These are phyloP conservation scores for Pycnococcus provasolii DNA, from an alignment of 139 green algal genomes.

Conservation along the genomic window DNA sequence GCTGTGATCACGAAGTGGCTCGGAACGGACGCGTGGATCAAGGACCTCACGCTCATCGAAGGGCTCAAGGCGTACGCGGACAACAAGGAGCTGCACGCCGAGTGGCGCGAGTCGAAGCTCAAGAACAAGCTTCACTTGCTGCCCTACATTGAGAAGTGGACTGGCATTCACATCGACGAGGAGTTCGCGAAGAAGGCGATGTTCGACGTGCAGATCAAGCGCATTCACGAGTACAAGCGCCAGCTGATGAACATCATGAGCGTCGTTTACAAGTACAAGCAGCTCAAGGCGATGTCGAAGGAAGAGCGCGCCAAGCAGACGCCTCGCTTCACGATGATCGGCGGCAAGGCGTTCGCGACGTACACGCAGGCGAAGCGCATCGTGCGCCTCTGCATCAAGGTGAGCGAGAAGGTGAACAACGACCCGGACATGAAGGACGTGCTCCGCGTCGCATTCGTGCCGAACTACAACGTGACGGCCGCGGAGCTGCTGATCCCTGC, in stretches of 20 bases:
- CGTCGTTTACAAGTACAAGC: constrained; percentile 71
- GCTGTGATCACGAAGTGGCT: constrained; percentile 77
- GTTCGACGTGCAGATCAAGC: constrained; percentile 90
- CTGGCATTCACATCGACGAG: constrained; percentile 38
- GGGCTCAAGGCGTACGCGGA: constrained; percentile 52
- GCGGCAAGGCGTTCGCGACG: constrained; percentile 78
- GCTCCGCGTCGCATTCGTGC: constrained; percentile 83
- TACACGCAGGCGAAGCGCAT: constrained; percentile 99
- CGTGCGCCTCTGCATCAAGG: constrained; percentile 68
- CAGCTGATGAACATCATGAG: constrained; percentile 59
- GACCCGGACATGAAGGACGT: constrained; percentile 74
- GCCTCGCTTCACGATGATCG: constrained; percentile 68
- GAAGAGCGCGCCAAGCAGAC: constrained; percentile 56
- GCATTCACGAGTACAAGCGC: constrained; percentile 99
- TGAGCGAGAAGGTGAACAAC: constrained; percentile 67
- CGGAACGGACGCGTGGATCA: constrained; percentile 83
- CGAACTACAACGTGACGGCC: constrained; percentile 90
- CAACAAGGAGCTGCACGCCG: constrained; percentile 55
- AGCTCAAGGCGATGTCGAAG: constrained; percentile 76
- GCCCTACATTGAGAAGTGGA: constrained; percentile 53
- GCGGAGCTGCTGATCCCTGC: constrained; percentile 72
- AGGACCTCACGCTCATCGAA: constrained; percentile 34
- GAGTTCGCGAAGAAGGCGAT: constrained; percentile 58
- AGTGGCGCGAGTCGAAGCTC: constrained; percentile 57
- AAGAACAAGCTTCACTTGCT: constrained; percentile 69